Conservation (phyloP, 306 rosid genomes). For the Dryas drummondii region DNA sequence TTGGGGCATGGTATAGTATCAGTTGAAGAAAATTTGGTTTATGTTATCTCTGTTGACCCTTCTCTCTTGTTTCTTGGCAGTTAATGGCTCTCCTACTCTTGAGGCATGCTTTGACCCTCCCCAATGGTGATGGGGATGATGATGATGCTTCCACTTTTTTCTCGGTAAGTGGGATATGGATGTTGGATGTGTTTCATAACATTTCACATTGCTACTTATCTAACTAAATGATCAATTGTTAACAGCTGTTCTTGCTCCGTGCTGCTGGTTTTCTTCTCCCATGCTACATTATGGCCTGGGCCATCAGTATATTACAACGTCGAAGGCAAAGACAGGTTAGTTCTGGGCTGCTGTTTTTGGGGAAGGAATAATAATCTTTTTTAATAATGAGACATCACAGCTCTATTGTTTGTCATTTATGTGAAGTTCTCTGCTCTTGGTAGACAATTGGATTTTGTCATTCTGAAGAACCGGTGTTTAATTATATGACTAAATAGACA, state of each 20-base stretch:
- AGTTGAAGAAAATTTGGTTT: background rate
- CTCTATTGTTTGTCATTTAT: slow-evolving; percentile 9
- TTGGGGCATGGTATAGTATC: background rate
- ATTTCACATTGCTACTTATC: slow-evolving; percentile 8
- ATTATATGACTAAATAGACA: background rate
- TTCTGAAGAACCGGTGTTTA: background rate
- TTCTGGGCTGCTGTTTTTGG: slow-evolving; percentile 23
- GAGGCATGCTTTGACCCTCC: slow-evolving; percentile 49
- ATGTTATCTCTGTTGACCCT: background rate
- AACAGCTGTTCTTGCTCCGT: slow-evolving; percentile 57
- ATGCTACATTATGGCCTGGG: slow-evolving; percentile 59
- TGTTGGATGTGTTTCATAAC: background rate
- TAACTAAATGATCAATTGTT: slow-evolving; percentile 22
- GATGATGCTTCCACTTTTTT: slow-evolving; percentile 49
- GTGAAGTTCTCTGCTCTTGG: slow-evolving; percentile 10
- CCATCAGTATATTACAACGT: slow-evolving; percentile 55
- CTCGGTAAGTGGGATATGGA: slow-evolving; percentile 44
- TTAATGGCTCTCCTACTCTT: slow-evolving; percentile 57
- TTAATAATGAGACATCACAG: background rate
- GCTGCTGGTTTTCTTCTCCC: slow-evolving; percentile 65
- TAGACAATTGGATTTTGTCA: slow-evolving; percentile 13
- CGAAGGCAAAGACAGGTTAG: slow-evolving; percentile 64
- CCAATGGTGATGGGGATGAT: slow-evolving; percentile 47
- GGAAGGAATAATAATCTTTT: background rate
- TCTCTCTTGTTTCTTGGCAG: slow-evolving; percentile 33